Evolutionary conservation across 108 stramenopile species (phyloP).

Genomic region (Cyclostephanos invisitatus): DNA sequence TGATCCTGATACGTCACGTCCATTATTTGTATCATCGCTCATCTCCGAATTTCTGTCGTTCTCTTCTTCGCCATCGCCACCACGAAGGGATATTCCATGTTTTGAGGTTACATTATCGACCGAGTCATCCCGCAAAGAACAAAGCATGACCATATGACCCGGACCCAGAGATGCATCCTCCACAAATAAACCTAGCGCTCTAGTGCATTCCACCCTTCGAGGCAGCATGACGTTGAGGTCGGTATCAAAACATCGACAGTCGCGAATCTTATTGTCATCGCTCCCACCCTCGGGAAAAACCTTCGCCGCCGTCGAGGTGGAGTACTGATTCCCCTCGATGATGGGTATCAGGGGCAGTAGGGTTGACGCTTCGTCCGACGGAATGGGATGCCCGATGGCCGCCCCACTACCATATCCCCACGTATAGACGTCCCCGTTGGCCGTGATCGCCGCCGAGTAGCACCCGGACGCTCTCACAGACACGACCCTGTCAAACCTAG

Average conservation of each 20-base stretch:
- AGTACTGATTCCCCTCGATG: conserved; percentile 43
- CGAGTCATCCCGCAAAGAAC: conserved; percentile 24
- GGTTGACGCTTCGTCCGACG: conserved; percentile 19
- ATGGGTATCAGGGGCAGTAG: conserved; percentile 44
- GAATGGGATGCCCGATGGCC: conserved; percentile 67
- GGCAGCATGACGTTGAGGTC: conserved; percentile 72
- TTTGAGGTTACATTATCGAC: conserved; percentile 15
- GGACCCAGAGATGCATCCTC: conserved; percentile 51
- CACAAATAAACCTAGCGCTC: conserved; percentile 41
- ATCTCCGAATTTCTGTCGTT: conserved; percentile 4
- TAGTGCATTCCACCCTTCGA: conserved; percentile 56
- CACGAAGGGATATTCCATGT: conserved; percentile 9
- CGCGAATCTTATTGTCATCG: conserved; percentile 42
- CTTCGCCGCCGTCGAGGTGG: conserved; percentile 33
- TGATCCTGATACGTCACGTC: conserved; percentile 5
- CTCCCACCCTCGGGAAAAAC: conserved; percentile 44
- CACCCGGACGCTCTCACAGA: conserved; percentile 69
- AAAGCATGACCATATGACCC: conserved; percentile 52
- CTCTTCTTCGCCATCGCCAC: not conserved
- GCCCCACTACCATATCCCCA: conserved; percentile 84
- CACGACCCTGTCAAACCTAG: conserved; percentile 42
- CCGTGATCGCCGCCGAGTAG: conserved; percentile 74
- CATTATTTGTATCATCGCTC: conserved; percentile 6
- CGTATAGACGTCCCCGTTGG: conserved; percentile 72
- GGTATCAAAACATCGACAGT: conserved; percentile 65